A percentile compares a stretch with the other conserved stretches of the same genome.
These are phyloP conservation scores for Trichoderma asperellum DNA, from an alignment of 2,329 filamentous ascomycete genomes.

Conservation along the genomic window DNA sequence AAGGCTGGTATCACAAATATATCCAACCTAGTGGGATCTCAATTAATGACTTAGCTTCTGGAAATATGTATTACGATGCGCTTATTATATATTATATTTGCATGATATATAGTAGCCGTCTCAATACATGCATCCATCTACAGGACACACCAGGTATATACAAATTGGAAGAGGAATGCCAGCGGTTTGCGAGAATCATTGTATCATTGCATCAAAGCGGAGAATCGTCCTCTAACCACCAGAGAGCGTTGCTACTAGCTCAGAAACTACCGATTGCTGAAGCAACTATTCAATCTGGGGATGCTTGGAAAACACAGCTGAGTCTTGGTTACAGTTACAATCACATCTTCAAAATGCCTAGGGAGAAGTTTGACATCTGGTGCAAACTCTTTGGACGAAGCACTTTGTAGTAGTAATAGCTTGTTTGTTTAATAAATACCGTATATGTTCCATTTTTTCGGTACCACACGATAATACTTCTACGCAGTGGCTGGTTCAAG, in stretches of 20 bases:
- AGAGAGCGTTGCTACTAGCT: background rate
- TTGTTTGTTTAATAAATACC: too few relatives aligned
- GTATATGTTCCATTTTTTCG: too few relatives aligned
- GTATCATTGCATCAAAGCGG: background rate
- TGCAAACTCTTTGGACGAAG: background rate
- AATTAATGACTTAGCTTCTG: background rate
- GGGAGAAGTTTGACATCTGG: background rate
- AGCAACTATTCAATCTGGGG: background rate
- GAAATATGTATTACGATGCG: background rate
- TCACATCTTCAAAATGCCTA: background rate
- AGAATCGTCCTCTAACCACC: background rate
- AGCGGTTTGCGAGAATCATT: background rate
- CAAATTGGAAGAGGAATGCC: background rate
- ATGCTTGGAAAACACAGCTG: background rate
- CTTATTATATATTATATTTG: slow-evolving; percentile 2
- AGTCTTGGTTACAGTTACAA: background rate
- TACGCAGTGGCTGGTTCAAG: too few relatives aligned
- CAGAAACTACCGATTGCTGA: slow-evolving; percentile 7
- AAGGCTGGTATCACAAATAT: background rate
- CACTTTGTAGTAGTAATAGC: background rate
- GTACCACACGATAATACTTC: too few relatives aligned
- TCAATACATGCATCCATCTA: background rate
- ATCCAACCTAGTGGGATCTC: background rate
- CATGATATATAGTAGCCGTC: background rate
- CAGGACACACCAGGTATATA: background rate